A percentile compares a stretch with the other conserved stretches of the same genome.
Conservation (phyloP, 768 basidiomycete species). For the Lentinula detonsa region DNA sequence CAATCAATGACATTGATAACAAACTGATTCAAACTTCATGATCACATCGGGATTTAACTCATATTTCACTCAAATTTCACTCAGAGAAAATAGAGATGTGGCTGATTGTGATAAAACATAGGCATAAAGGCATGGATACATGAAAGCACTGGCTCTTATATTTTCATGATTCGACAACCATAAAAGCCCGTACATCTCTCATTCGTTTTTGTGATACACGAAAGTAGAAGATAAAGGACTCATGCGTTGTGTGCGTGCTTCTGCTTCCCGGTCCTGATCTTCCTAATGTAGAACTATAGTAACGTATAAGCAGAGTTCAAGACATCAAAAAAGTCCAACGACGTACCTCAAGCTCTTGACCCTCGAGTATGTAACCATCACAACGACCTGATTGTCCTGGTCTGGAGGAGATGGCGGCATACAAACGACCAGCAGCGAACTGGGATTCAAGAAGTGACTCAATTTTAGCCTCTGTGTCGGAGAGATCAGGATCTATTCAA, state of each 20-base stretch:
- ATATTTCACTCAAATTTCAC: neutral
- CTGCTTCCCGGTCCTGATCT: conserved; percentile 89
- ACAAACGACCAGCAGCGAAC: conserved; percentile 92
- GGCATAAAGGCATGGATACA: conserved; percentile 5
- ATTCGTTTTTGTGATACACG: conserved; percentile 2
- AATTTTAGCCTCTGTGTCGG: conserved; percentile 71
- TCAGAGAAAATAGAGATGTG: neutral
- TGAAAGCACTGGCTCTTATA: neutral
- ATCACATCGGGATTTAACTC: too few relatives aligned
- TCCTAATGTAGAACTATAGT: conserved; percentile 86
- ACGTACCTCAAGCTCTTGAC: conserved; percentile 93
- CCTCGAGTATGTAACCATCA: conserved; percentile 97
- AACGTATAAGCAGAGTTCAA: conserved; percentile 15
- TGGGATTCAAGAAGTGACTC: conserved; percentile 86
- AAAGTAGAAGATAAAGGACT: conserved; percentile 9
- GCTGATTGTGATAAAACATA: conserved; percentile 1
- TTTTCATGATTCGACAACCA: neutral
- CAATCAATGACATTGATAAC: neutral
- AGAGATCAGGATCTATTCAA: neutral
- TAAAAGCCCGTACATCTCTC: neutral
- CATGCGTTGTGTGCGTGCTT: conserved; percentile 74
- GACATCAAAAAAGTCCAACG: neutral
- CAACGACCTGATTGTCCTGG: conserved; percentile 96
- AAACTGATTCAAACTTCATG: neutral
- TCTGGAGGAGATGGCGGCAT: conserved; percentile 88